Percentiles rank a stretch among this genome's conserved stretches.
Evolutionary conservation across 106 monocot species (phyloP).

Genomic region (Allium cepa): DNA sequence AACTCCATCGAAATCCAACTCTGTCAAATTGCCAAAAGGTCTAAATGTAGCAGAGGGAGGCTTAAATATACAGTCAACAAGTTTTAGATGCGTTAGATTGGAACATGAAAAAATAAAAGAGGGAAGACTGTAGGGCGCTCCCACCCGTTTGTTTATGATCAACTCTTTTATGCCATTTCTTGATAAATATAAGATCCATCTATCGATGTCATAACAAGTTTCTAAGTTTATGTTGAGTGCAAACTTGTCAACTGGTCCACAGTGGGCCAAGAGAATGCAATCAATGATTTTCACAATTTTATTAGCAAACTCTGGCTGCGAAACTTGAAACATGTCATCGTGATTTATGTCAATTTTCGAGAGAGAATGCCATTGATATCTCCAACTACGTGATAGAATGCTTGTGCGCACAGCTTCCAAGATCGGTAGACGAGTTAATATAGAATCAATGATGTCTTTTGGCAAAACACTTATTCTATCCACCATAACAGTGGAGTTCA

Average conservation of each 20-base stretch:
- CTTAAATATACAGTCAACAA: not conserved
- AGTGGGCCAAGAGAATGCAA: conserved; percentile 9
- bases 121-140: not conserved
- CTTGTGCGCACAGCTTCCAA: conserved; percentile 1
- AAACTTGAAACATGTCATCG: not conserved
- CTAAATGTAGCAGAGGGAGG: not conserved
- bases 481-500: not conserved
- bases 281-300: not conserved
- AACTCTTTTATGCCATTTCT: conserved; percentile 14
- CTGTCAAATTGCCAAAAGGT: not conserved
- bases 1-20: not conserved
- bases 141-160: not conserved
- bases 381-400: not conserved
- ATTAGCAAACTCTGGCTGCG: not conserved
- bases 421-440: not conserved
- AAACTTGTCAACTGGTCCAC: conserved; percentile 7
- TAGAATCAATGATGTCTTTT: not conserved
- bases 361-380: conserved; percentile 1
- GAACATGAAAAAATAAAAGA: conserved; percentile 6
- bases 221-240: not conserved
- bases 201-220: not conserved
- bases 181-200: conserved; percentile 10
- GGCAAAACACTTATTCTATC: not conserved
- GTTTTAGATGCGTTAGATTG: not conserved
- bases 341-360: conserved; percentile 5